Conservation (phyloP, 164 flowering plant genomes). For the Umbellularia californica region DNA sequence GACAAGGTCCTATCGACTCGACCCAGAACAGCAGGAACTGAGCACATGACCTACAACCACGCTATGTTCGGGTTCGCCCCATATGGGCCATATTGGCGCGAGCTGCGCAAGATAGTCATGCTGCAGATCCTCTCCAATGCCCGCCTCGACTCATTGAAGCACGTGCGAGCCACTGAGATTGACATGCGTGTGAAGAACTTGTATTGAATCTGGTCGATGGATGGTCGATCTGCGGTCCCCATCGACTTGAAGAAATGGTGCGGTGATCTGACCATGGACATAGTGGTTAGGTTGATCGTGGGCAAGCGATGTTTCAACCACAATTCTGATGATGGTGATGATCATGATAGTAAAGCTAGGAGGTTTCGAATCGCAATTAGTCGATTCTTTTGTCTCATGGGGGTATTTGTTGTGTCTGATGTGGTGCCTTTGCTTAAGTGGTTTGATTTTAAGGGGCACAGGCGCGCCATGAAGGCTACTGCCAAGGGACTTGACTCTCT, state of each 20-base stretch:
- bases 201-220: slow-evolving; percentile 5
- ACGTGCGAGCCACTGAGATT: slow-evolving; percentile 25
- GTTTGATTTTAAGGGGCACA: slow-evolving; percentile 31
- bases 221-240: background rate
- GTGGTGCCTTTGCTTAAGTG: slow-evolving; percentile 29
- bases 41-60: slow-evolving; percentile 25
- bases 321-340: background rate
- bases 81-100: slow-evolving; percentile 45
- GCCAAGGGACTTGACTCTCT: slow-evolving; percentile 23
- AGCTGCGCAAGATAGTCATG: slow-evolving; percentile 32
- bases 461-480: background rate
- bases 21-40: slow-evolving; percentile 12
- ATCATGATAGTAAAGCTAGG: slow-evolving; percentile 12
- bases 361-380: slow-evolving; percentile 10
- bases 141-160: slow-evolving; percentile 29
- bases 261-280: slow-evolving; percentile 24
- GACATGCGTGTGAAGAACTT: slow-evolving; percentile 18
- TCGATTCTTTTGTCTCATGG: slow-evolving; percentile 12
- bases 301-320: slow-evolving; percentile 32
- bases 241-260: slow-evolving; percentile 40
- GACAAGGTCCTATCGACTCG: slow-evolving; percentile 26
- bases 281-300: slow-evolving; percentile 23
- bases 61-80: slow-evolving; percentile 42
- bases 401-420: slow-evolving; percentile 25
- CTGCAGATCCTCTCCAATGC: slow-evolving; percentile 38